Evolutionary conservation across 345 rosid genomes (phyloP), one percentile per base, ranked within the genome.

Genomic region (Cardiospermum halicacabum): DNA sequence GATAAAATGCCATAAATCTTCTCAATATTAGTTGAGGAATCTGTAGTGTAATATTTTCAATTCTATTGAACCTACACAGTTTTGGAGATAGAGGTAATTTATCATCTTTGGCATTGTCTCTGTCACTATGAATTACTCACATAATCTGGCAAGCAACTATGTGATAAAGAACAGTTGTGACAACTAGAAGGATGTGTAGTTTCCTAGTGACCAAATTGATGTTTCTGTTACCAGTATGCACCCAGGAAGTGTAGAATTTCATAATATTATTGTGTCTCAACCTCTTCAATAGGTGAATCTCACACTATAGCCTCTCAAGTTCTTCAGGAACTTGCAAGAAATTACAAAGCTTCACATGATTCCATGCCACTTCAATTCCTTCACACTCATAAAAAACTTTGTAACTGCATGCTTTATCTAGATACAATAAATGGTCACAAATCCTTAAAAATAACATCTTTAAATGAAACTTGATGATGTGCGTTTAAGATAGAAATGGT

Each of bases 361-460:
- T 95, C 99, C 99, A 95, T 22, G 99, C 97, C 36, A 95, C 97
- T 66, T 94, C 97, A 64, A 91, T 85, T 32, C 97, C 97, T 70
- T 82, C 89, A 43, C 85, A 94, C 77, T 95, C 96, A 73, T 91
- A 96, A 69, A 95, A 85, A 1, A 84, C 97, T 78, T 82, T 87
- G 36, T 84, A 95, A 26, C 99, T 95, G 77, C 55, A 62, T n/a
- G n/a, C n/a, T n/a, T n/a, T n/a, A n/a, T n/a, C n/a, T n/a, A n/a
- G n/a, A n/a, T n/a, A n/a, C n/a, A n/a, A n/a, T n/a, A n/a, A n/a
- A n/a, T n/a, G n/a, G n/a, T n/a, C n/a, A n/a, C n/a, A n/a, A n/a
- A n/a, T n/a, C n/a, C n/a, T n/a, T n/a, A n/a, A n/a, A n/a, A n/a
- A n/a, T n/a, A n/a, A n/a, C n/a, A n/a, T n/a, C n/a, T n/a, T n/a